Conservation (phyloP, 371 early-diverging fungal genomes). For the Funneliformis caledonium region DNA sequence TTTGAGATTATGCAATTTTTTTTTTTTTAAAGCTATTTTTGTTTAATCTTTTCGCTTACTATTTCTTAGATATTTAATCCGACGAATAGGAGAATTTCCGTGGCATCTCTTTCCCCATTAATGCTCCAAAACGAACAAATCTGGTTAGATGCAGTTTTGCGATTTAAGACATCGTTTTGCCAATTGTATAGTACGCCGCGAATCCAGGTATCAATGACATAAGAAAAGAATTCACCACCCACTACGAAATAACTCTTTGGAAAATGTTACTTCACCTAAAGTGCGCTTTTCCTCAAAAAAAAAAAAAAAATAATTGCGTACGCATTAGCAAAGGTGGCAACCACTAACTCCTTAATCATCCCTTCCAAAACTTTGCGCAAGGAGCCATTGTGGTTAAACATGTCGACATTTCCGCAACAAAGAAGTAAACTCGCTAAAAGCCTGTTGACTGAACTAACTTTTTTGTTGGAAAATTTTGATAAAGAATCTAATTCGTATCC, state of each 20-base stretch:
- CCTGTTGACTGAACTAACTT: constrained; percentile 57
- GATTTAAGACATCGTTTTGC: constrained; percentile 58
- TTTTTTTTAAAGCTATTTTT: neutral
- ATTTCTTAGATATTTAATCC: constrained; percentile 42
- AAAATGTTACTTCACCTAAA: constrained; percentile 11
- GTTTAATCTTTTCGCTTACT: neutral
- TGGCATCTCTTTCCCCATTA: constrained; percentile 51
- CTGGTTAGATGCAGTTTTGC: constrained; percentile 54
- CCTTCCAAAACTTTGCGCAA: constrained; percentile 41
- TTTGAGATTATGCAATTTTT: neutral
- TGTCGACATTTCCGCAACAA: constrained; percentile 65
- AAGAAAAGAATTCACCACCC: constrained; percentile 20
- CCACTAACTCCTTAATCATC: constrained; percentile 32
- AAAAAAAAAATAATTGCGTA: neutral
- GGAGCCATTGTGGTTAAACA: constrained; percentile 71
- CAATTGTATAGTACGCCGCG: constrained; percentile 63
- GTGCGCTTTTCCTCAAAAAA: neutral
- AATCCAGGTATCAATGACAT: constrained; percentile 56
- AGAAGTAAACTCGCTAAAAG: constrained; percentile 54
- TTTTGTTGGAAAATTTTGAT: constrained; percentile 55
- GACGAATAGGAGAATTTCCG: constrained; percentile 40
- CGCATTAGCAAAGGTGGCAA: neutral
- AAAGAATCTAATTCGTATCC: constrained; percentile 48
- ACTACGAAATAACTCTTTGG: neutral
- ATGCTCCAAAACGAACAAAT: constrained; percentile 58